Conservation (phyloP, 352 stramenopile genomes). For the Saprolegnia parasitica region DNA sequence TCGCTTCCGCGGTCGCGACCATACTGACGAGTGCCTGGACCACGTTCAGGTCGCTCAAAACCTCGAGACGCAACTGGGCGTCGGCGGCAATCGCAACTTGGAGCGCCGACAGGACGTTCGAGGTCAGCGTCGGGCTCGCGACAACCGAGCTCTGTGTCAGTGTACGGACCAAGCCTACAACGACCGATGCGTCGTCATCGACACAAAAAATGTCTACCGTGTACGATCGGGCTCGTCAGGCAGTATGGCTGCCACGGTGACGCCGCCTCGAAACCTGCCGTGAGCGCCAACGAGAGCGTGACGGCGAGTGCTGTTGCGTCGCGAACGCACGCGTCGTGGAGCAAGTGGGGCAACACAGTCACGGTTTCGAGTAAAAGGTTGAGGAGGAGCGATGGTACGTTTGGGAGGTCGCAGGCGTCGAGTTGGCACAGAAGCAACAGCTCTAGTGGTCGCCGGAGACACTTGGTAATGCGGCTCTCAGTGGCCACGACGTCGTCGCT, state of each 20-base stretch:
- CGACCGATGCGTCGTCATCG: not conserved
- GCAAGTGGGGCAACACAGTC: too few relatives aligned
- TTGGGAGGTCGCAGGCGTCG: not conserved
- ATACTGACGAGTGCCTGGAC: not conserved
- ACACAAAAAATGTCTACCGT: not conserved
- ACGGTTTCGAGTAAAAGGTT: not conserved
- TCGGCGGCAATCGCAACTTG: not conserved
- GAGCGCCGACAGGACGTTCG: not conserved
- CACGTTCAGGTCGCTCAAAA: not conserved
- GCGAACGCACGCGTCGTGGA: too few relatives aligned
- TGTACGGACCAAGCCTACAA: not conserved
- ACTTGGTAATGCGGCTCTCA: slow-evolving; percentile 7
- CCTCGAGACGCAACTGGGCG: not conserved
- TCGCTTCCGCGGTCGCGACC: not conserved
- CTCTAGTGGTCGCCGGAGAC: slow-evolving; percentile 8
- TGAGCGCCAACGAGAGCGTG: too few relatives aligned
- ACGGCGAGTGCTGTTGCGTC: too few relatives aligned
- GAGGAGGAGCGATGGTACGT: not conserved
- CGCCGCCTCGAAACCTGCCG: too few relatives aligned
- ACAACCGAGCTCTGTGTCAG: not conserved
- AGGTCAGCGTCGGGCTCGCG: not conserved
- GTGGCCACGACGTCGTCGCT: not conserved
- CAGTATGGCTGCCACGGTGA: not conserved
- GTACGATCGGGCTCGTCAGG: not conserved
- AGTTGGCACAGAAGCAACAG: slow-evolving; percentile 1